Evolutionary conservation across 2,329 filamentous ascomycete genomes (phyloP), one percentile per base, ranked within the genome.

Genomic region (Fusarium solani-melongenae): DNA sequence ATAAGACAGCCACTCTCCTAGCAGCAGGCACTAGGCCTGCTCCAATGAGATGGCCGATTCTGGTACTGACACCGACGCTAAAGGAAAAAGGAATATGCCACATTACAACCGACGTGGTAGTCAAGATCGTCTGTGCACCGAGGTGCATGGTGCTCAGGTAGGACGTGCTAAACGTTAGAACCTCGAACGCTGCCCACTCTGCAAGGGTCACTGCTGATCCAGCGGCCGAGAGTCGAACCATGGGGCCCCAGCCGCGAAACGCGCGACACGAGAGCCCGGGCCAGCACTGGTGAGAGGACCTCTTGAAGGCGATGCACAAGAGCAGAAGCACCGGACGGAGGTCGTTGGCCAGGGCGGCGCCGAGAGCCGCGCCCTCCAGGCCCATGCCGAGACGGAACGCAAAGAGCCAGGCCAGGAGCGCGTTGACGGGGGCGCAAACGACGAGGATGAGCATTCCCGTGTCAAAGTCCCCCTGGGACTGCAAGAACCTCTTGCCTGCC

Each of bases 401-500:
- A 17, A 89, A 85, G 3, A 86, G 61, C 81, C 87, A 89, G 75
- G 86, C 87, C 27, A 88, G 78, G 0, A 84, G 62, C 15, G 85
- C 84, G 69, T 88, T 88, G 15, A 86, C 67, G 0, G 87, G 87
- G 0, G 86, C 83, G 41, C 85, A 85, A 27, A 88, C 72, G 2
- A 88, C 53, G 10, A 89, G 79, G 24, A 88, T 82, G 10, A 82
- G 80, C 74, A 88, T 82, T 15, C 83, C 85, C 1, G 84, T 86
- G 36, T 84, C 84, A 79, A 89, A 89, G 34, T 87, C 81, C 1
- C 88, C 87, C 70, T 89, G 88, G 0, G 88, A 86, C 74, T 89
- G 87, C 4, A 88, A 82, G 69, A 88, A 89, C 0, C 88, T 82
- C 75, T 89, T 90, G 2, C 86, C 81, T 0, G 86, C 86, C 69